phyloP scores from a whole-genome alignment of 225 moss, liverwort and hornwort species.

The Pseudoscleropodium purum region DNA sequence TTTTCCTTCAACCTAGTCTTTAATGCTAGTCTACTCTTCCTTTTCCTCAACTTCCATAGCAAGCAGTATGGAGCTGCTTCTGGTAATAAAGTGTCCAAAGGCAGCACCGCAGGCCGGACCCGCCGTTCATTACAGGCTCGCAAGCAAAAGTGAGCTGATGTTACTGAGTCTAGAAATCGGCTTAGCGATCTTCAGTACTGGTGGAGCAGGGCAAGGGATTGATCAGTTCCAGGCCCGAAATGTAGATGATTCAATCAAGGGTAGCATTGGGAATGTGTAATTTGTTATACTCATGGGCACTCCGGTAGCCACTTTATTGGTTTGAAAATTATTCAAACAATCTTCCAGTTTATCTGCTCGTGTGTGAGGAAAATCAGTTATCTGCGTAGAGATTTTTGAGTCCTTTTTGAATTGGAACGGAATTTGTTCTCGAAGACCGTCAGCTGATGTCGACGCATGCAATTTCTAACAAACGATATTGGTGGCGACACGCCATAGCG shows the following conservation, averaged over 20 bases:
- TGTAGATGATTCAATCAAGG: background rate
- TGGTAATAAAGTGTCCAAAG: conserved; percentile 12
- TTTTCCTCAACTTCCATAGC: conserved; percentile 79
- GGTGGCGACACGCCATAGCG: background rate
- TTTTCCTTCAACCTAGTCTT: conserved; percentile 78
- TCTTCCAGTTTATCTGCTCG: background rate
- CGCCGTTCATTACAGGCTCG: conserved; percentile 27
- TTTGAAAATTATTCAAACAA: background rate
- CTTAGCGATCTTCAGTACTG: background rate
- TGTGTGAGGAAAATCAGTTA: background rate
- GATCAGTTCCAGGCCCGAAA: background rate
- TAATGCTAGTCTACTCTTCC: conserved; percentile 54
- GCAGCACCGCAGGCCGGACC: conserved; percentile 22
- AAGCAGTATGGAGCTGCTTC: conserved; percentile 46
- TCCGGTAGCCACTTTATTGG: background rate
- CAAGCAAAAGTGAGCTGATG: conserved; percentile 22
- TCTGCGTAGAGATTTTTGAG: background rate
- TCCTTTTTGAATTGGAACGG: background rate
- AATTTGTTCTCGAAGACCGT: background rate
- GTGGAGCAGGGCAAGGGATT: background rate
- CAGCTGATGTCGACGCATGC: background rate
- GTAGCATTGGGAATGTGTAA: background rate
- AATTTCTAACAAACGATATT: background rate
- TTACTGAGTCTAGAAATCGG: background rate
- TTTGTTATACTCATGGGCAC: background rate